phyloP scores from a whole-genome alignment of 495 filamentous ascomycete species.

The Podospora tetraspora region DNA sequence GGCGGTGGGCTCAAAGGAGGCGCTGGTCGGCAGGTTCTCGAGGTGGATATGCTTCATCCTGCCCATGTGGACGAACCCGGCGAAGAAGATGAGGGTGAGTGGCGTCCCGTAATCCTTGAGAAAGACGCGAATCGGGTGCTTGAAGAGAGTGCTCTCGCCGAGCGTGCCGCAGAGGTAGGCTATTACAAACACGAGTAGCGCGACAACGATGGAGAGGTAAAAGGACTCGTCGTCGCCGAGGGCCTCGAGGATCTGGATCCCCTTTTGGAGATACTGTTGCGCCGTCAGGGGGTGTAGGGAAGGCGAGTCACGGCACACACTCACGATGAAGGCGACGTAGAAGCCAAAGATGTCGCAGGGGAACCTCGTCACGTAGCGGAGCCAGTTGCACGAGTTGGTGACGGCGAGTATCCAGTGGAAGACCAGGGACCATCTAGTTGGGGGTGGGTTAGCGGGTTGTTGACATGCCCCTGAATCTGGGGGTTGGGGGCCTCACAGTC shows the following conservation, averaged over 20 bases:
- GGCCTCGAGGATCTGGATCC: constrained; percentile 69
- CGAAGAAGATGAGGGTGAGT: constrained; percentile 80
- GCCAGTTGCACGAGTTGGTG: constrained; percentile 72
- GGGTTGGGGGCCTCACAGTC: constrained; percentile 48
- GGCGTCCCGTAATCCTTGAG: constrained; percentile 81
- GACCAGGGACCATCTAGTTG: constrained; percentile 61
- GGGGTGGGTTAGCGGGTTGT: not conserved
- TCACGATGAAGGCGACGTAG: constrained; percentile 70
- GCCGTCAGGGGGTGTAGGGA: not conserved
- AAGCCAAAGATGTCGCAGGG: constrained; percentile 86
- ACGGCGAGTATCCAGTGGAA: constrained; percentile 78
- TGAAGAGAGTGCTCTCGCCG: constrained; percentile 64
- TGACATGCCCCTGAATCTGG: not conserved
- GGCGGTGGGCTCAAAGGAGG: constrained; percentile 74
- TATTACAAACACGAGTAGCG: constrained; percentile 65
- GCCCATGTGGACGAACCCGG: constrained; percentile 80
- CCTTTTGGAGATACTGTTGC: constrained; percentile 65
- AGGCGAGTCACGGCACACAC: not conserved
- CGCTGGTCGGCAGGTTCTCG: constrained; percentile 61
- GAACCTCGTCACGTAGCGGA: constrained; percentile 78
- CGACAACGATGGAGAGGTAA: constrained; percentile 68
- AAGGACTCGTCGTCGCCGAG: constrained; percentile 52
- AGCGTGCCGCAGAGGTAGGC: constrained; percentile 67
- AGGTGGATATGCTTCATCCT: constrained; percentile 64
- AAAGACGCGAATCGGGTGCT: constrained; percentile 66